Conservation (phyloP, 169 alveolate genomes). For the Plasmodium malariae region DNA sequence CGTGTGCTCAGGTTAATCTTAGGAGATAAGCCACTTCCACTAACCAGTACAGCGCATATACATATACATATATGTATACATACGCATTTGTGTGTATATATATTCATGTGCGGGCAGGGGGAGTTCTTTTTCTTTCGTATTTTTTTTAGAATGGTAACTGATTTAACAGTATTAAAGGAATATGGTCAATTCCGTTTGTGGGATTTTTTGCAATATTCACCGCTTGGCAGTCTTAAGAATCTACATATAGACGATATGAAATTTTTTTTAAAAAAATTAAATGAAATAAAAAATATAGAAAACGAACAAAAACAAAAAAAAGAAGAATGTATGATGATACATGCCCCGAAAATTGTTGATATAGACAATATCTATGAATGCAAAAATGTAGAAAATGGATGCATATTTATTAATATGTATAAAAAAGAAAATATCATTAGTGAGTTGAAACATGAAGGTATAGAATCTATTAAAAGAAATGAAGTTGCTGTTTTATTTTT, state of each 20-base stretch:
- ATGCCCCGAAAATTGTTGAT: conserved; percentile 31
- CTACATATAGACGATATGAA: conserved; percentile 13
- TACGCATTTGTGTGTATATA: neutral
- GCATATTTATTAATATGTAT: conserved; percentile 33
- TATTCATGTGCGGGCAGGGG: neutral
- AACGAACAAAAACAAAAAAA: neutral
- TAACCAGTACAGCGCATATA: too few species aligned
- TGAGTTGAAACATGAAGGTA: conserved; percentile 55
- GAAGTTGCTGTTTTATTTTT: conserved; percentile 80
- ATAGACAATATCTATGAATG: conserved; percentile 44
- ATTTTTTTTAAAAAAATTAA: conserved; percentile 28
- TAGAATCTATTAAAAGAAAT: conserved; percentile 62
- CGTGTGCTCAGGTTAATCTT: too few species aligned
- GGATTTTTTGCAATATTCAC: neutral
- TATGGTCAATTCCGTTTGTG: conserved; percentile 11
- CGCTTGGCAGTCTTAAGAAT: conserved; percentile 2
- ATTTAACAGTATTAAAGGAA: conserved; percentile 25
- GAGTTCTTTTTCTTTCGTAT: neutral
- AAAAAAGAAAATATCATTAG: conserved; percentile 31
- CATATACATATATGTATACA: too few species aligned
- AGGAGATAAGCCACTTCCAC: too few species aligned
- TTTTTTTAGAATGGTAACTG: conserved; percentile 14
- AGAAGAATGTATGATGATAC: conserved; percentile 4
- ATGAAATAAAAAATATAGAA: conserved; percentile 5
- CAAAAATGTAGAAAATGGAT: conserved; percentile 40